Percentiles rank a stretch among this genome's conserved stretches.
phyloP scores from a whole-genome alignment of 345 rosid genomes.

The Viola odorata region DNA sequence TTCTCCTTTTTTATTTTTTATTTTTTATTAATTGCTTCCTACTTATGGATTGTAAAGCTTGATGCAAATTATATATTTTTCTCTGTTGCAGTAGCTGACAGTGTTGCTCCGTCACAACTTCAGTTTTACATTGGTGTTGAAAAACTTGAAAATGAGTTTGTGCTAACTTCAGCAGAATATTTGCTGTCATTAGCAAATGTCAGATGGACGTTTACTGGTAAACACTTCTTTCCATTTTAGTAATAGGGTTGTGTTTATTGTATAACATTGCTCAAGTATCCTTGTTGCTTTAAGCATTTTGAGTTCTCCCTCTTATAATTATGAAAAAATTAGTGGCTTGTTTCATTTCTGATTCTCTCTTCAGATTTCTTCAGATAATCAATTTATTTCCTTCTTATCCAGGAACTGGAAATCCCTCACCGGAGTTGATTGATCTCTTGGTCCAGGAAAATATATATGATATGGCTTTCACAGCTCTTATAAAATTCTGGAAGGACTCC shows the following conservation, averaged over 20 bases:
- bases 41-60: neutral
- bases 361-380: neutral
- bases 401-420: conserved; percentile 50
- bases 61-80: conserved; percentile 10
- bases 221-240: neutral
- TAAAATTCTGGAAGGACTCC: conserved; percentile 80
- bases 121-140: conserved; percentile 53
- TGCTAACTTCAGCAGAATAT: conserved; percentile 78
- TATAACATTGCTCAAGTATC: neutral
- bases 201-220: conserved; percentile 69
- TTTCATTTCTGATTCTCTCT: neutral
- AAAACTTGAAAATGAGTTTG: conserved; percentile 69
- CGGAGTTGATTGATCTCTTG: conserved; percentile 74
- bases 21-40: too few species aligned
- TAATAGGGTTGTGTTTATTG: neutral
- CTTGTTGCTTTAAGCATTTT: neutral
- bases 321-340: neutral
- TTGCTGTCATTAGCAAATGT: conserved; percentile 63
- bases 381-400: conserved; percentile 15
- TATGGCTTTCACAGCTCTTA: conserved; percentile 72
- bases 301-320: neutral
- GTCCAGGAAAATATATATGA: conserved; percentile 70
- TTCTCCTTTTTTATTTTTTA: neutral
- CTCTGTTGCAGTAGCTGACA: conserved; percentile 32
- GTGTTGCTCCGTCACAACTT: conserved; percentile 32